A percentile compares a stretch with the other conserved stretches of the same genome.
These are phyloP conservation scores for Mortierella sp. DNA, from an alignment of 371 early-diverging fungal species.

Conservation along the genomic window DNA sequence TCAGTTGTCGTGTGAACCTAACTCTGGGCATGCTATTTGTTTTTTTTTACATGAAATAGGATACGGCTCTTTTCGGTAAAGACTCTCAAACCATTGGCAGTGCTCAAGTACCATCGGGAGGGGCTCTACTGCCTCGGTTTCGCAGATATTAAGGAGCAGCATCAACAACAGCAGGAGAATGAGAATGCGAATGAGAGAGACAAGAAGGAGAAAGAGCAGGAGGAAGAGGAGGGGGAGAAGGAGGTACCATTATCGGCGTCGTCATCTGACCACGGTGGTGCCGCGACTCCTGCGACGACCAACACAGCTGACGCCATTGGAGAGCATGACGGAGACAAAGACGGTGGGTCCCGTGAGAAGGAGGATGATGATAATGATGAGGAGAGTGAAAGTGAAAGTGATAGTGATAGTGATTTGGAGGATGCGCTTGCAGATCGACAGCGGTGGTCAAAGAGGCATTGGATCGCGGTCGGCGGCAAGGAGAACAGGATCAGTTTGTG, in stretches of 20 bases:
- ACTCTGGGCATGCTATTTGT: background rate
- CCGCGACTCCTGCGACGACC: background rate
- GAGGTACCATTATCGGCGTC: background rate
- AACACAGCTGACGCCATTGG: background rate
- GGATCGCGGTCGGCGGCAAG: constrained; percentile 52
- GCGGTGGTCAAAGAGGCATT: constrained; percentile 34
- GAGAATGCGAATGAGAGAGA: background rate
- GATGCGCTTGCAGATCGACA: constrained; percentile 19
- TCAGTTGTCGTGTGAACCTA: no score
- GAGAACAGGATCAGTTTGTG: constrained; percentile 51
- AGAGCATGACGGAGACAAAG: background rate
- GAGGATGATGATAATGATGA: background rate
- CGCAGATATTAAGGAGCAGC: constrained; percentile 12
- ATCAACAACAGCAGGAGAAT: background rate
- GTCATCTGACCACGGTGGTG: background rate
- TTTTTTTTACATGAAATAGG: constrained; percentile 18
- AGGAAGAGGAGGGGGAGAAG: background rate
- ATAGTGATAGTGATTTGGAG: constrained; percentile 26
- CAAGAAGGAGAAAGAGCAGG: background rate
- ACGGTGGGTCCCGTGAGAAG: background rate
- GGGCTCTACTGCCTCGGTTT: constrained; percentile 38
- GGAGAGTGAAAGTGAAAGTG: background rate
- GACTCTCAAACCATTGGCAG: constrained; percentile 51
- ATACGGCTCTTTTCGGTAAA: constrained; percentile 45
- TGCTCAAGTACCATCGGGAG: constrained; percentile 50